These are phyloP conservation scores for Mucor mucedo DNA, from an alignment of 371 early-diverging fungal species.

Conservation along the genomic window DNA sequence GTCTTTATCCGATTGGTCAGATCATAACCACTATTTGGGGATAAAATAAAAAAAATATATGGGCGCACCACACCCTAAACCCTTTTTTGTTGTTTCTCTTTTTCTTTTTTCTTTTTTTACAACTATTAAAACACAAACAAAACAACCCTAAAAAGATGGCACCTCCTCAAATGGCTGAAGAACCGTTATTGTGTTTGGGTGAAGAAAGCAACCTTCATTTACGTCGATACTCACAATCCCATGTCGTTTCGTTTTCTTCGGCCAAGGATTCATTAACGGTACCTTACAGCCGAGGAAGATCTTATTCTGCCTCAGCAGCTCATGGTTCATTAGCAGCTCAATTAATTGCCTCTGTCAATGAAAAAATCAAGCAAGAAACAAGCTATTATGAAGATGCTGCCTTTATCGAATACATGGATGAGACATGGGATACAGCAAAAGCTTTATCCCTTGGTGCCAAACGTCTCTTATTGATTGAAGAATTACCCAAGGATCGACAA, in stretches of 20 bases:
- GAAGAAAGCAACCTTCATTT: constrained; percentile 20
- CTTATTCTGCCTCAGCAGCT: constrained; percentile 30
- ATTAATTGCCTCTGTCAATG: constrained; percentile 45
- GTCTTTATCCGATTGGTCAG: constrained; percentile 34
- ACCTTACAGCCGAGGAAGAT: constrained; percentile 28
- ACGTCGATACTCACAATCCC: constrained; percentile 36
- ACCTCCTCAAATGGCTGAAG: constrained; percentile 26
- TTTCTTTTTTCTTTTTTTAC: not conserved
- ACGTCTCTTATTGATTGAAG: constrained; percentile 63
- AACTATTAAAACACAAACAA: not conserved
- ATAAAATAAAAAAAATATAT: not conserved
- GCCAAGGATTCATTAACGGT: constrained; percentile 27
- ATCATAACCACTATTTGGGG: constrained; percentile 13
- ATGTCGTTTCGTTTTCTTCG: constrained; percentile 20
- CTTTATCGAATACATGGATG: constrained; percentile 50
- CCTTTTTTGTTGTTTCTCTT: constrained; percentile 1
- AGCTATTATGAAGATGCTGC: constrained; percentile 26
- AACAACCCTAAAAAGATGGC: constrained; percentile 12
- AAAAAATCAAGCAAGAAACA: constrained; percentile 30
- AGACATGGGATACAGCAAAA: constrained; percentile 58
- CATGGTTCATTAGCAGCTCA: constrained; percentile 40
- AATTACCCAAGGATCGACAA: constrained; percentile 68
- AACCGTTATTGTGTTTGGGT: constrained; percentile 3
- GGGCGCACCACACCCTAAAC: constrained; percentile 5
- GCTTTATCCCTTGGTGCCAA: constrained; percentile 65